These are phyloP conservation scores for Epichloe glyceriae DNA, from an alignment of 2,329 filamentous ascomycete genomes.

Conservation along the genomic window DNA sequence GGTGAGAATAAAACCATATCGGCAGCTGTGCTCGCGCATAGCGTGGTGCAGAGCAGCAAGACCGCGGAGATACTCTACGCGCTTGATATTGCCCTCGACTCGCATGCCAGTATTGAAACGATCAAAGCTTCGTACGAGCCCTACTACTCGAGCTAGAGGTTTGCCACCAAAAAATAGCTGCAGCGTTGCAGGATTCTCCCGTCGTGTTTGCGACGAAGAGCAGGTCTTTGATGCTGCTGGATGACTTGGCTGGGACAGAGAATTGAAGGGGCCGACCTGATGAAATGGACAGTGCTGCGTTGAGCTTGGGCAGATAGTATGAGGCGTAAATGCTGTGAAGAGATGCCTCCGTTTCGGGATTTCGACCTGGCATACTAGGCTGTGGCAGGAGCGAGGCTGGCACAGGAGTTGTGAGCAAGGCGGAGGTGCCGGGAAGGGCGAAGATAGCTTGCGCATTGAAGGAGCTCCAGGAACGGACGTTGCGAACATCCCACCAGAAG, in stretches of 20 bases:
- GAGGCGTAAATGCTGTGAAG: slow-evolving; percentile 64
- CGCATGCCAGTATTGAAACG: slow-evolving; percentile 95
- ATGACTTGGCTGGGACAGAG: slow-evolving; percentile 25
- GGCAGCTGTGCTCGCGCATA: slow-evolving; percentile 87
- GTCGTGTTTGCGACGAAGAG: slow-evolving; percentile 53
- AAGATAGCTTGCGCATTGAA: slow-evolving; percentile 65
- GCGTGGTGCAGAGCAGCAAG: slow-evolving; percentile 76
- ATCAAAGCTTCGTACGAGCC: slow-evolving; percentile 83
- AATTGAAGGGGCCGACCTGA: slow-evolving; percentile 51
- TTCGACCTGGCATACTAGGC: slow-evolving; percentile 43
- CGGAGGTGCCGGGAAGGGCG: slow-evolving; percentile 57
- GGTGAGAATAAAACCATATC: slow-evolving; percentile 92
- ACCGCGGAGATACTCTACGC: slow-evolving; percentile 78
- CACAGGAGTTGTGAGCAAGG: slow-evolving; percentile 59
- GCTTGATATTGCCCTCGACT: slow-evolving; percentile 68
- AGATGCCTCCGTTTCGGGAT: slow-evolving; percentile 65
- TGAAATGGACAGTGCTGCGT: slow-evolving; percentile 66
- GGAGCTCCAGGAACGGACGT: slow-evolving; percentile 68
- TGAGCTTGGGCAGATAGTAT: slow-evolving; percentile 77
- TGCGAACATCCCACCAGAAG: slow-evolving; percentile 94
- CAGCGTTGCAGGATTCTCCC: slow-evolving; percentile 42
- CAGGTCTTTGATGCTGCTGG: slow-evolving; percentile 32
- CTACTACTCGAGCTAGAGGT: slow-evolving; percentile 50
- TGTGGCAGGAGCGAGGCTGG: slow-evolving; percentile 47
- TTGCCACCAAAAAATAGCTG: slow-evolving; percentile 36